Conservation (phyloP, 352 stramenopile species). For the Elongisporangium anandrum region DNA sequence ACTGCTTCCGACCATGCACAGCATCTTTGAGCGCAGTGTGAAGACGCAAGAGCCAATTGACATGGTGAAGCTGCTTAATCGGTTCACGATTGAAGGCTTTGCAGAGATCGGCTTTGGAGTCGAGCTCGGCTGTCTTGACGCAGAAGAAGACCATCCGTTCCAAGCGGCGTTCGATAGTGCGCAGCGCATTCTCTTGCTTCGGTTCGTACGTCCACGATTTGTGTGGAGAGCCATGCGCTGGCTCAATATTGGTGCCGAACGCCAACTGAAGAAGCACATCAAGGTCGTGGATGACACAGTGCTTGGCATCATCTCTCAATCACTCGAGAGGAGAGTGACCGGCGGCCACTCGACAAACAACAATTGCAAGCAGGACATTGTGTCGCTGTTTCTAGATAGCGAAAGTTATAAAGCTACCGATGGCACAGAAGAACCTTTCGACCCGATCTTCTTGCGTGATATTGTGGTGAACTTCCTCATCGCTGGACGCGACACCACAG, state of each 20-base stretch:
- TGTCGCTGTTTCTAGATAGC: constrained; percentile 33
- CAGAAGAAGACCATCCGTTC: constrained; percentile 39
- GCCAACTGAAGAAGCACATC: constrained; percentile 21
- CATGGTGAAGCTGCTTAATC: not conserved
- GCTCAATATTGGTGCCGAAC: constrained; percentile 27
- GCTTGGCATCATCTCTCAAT: constrained; percentile 30
- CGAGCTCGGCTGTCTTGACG: constrained; percentile 3
- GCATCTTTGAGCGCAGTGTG: constrained; percentile 13
- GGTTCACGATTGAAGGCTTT: constrained; percentile 1
- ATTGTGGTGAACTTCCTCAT: constrained; percentile 81
- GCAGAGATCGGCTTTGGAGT: not conserved
- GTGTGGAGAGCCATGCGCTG: constrained; percentile 42
- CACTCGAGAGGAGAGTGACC: constrained; percentile 18
- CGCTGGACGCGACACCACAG: constrained; percentile 75
- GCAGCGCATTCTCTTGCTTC: constrained; percentile 21
- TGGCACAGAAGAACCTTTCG: constrained; percentile 18
- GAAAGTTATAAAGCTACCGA: not conserved
- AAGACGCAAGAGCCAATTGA: not conserved
- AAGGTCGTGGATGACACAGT: constrained; percentile 32
- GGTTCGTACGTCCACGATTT: constrained; percentile 33
- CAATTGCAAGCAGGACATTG: constrained; percentile 40
- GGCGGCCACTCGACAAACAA: constrained; percentile 9
- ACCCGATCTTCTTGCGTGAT: constrained; percentile 54
- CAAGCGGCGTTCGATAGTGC: constrained; percentile 45
- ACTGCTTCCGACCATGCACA: constrained; percentile 18